phyloP scores from a whole-genome alignment of 1,284 basidiomycete species.

The Blastosporella zonata region DNA sequence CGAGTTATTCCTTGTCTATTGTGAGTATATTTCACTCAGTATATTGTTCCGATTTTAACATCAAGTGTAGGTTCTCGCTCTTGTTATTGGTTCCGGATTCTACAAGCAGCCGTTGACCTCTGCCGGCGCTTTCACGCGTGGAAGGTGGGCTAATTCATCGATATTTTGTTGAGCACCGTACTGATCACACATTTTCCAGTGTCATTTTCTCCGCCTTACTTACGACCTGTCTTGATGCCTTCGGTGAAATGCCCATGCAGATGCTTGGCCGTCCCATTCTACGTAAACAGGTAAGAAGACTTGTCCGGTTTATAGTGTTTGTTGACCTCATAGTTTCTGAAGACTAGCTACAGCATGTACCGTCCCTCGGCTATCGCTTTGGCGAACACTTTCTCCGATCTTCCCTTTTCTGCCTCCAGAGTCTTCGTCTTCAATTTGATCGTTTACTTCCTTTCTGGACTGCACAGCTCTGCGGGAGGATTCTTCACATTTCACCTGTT shows the following conservation, averaged over 20 bases:
- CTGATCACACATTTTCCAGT: conserved; percentile 31
- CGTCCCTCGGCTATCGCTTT: conserved; percentile 72
- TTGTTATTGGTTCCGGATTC: conserved; percentile 78
- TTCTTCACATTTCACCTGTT: conserved; percentile 76
- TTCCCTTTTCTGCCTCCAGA: conserved; percentile 69
- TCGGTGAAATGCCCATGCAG: conserved; percentile 71
- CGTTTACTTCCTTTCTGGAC: conserved; percentile 73
- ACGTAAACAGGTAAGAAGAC: conserved; percentile 46
- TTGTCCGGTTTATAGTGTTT: not conserved
- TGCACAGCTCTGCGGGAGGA: conserved; percentile 58
- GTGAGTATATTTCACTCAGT: conserved; percentile 29
- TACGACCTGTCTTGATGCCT: conserved; percentile 74
- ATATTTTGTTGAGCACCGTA: not conserved
- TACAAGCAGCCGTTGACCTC: conserved; percentile 72
- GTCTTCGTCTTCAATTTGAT: conserved; percentile 67
- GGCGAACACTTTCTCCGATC: conserved; percentile 73
- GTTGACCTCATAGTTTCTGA: conserved; percentile 17
- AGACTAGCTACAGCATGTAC: conserved; percentile 81
- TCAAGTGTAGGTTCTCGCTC: conserved; percentile 47
- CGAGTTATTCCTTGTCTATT: conserved; percentile 59
- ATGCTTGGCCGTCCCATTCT: conserved; percentile 78
- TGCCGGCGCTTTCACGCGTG: conserved; percentile 83
- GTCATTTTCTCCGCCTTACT: conserved; percentile 77
- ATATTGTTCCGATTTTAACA: not conserved
- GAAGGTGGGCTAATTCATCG: conserved; percentile 32